Evolutionary conservation across 2,329 filamentous ascomycete species (phyloP).

Genomic region (Sordariomycetes sp.): DNA sequence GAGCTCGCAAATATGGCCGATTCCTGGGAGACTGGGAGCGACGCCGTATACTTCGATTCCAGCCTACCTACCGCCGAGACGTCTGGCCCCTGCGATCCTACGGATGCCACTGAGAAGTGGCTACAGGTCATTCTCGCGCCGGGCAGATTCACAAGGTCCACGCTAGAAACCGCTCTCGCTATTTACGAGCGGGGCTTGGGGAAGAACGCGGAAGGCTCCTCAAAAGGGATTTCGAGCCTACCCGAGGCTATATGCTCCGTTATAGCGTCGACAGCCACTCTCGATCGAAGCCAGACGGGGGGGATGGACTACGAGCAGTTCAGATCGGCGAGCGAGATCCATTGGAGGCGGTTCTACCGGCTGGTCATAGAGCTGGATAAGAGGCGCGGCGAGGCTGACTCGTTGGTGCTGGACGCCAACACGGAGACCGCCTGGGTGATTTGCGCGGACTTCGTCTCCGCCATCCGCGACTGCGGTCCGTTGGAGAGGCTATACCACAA

Average conservation of each 20-base stretch:
- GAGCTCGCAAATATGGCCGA: constrained; percentile 51
- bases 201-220: constrained; percentile 24
- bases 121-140: constrained; percentile 73
- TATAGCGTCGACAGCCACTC: constrained; percentile 56
- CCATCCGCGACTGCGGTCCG: constrained; percentile 67
- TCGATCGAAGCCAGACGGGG: constrained; percentile 50
- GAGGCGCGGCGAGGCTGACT: constrained; percentile 70
- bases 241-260: constrained; percentile 68
- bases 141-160: constrained; percentile 67
- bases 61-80: constrained; percentile 41
- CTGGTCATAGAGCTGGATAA: constrained; percentile 79
- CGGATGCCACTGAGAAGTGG: constrained; percentile 76
- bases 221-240: constrained; percentile 43
- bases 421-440: constrained; percentile 73
- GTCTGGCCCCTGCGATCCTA: constrained; percentile 52
- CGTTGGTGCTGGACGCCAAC: constrained; percentile 62
- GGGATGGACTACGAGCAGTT: constrained; percentile 69
- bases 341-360: constrained; percentile 87
- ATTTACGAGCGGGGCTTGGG: constrained; percentile 64
- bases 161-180: constrained; percentile 70
- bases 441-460: constrained; percentile 69
- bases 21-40: constrained; percentile 62
- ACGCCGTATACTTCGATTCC: constrained; percentile 52
- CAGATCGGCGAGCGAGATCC: constrained; percentile 60
- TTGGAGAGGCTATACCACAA: constrained; percentile 71